Evolutionary conservation across 2,329 filamentous ascomycete species (phyloP), one percentile per base, ranked within the genome.

Genomic region (Spiromastix sp.): DNA sequence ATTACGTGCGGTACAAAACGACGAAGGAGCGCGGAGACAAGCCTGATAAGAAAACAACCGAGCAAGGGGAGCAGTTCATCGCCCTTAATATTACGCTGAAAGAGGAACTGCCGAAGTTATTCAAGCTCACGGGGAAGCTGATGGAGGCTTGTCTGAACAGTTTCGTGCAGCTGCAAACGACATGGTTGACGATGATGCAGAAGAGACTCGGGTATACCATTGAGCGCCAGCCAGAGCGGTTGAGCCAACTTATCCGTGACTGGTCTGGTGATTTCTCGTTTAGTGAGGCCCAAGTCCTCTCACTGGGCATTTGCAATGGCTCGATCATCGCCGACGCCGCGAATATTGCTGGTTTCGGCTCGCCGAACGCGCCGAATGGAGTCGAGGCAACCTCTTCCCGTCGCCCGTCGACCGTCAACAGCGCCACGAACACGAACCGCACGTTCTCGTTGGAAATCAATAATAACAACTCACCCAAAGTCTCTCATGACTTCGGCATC

Each of bases 71-170:
- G 50, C 81, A 93, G 54, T 98, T 94, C 57, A 74, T 84, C 26
- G 85, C 86, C 5, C 68, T 98, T 40, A 96, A 96, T 52, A 85
- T 94, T 43, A 85, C 89, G 1, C 69, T 96, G 40, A 95, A 94
- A 60, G 81, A 89, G 46, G 89, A 96, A 55, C 70, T 98, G 30
- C 89, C 89, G 2, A 79, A 79, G 54, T 71, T 98, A 11, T 93
- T 91, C 34, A 63, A 67, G 5, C 64, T 91, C 43, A 95, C 89
- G 1, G 84, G 85, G 42, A 82, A 79, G 48, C 67, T 95, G 42
- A 85, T 91, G 49, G 83, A 86, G 49, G 79, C 82, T 16, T 89
- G 85, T 49, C 69, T 94, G 28, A 75, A 73, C 38, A 86, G 85
- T 49, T 85, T 96, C 50, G 76, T 95, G 46, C 77, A 81, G 43